phyloP scores from a whole-genome alignment of 345 rosid species.

The Fremontodendron californicum region DNA sequence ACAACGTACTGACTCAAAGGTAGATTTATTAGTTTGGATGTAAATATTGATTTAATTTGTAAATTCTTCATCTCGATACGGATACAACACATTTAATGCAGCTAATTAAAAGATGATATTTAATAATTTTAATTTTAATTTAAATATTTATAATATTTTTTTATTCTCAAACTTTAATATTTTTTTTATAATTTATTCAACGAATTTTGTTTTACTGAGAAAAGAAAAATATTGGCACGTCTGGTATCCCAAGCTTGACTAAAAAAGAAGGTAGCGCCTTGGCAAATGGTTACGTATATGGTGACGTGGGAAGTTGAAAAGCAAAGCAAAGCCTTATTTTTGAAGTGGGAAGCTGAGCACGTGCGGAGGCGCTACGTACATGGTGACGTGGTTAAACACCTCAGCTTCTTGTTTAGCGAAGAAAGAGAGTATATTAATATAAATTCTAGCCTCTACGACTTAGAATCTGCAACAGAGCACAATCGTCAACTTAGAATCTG shows the following conservation, averaged over 20 bases:
- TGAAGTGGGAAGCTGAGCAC: background rate
- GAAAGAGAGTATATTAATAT: background rate
- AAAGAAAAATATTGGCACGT: background rate
- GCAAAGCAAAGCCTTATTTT: background rate
- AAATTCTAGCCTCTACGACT: too few species aligned
- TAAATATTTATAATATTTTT: too few species aligned
- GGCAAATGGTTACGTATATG: too few species aligned
- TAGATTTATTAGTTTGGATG: too few species aligned
- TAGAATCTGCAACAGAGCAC: background rate
- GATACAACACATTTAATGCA: too few species aligned
- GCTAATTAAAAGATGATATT: background rate
- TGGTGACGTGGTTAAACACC: background rate
- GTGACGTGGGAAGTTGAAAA: too few species aligned
- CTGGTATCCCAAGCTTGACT: too few species aligned
- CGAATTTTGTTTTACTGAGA: background rate
- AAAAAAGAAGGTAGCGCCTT: background rate
- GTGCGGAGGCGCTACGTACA: background rate
- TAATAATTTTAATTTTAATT: too few species aligned
- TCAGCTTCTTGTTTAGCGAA: background rate
- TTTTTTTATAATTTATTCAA: too few species aligned
- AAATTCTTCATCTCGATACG: background rate
- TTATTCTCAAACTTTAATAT: too few species aligned
- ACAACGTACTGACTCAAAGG: background rate
- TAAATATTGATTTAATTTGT: too few species aligned
- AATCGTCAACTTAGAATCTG: background rate